phyloP scores from a whole-genome alignment of 257 asterid genomes.

The Penstemon barbatus region DNA sequence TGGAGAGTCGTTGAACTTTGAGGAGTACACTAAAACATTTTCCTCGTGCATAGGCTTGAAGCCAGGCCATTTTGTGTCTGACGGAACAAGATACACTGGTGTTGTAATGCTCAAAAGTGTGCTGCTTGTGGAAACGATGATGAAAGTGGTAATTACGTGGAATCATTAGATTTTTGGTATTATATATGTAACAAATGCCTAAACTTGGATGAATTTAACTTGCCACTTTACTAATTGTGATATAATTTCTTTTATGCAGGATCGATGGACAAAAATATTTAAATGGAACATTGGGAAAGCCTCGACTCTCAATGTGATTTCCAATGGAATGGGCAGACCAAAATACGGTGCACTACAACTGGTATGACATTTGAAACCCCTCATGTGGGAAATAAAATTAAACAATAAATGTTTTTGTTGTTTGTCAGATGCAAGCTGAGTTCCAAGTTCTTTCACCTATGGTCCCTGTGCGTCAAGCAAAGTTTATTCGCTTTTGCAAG shows the following conservation, averaged over 20 bases:
- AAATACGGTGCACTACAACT: conserved; percentile 50
- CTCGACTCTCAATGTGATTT: conserved; percentile 40
- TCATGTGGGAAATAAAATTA: no score
- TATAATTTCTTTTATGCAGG: conserved; percentile 32
- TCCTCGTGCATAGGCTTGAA: conserved; percentile 59
- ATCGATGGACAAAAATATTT: conserved; percentile 54
- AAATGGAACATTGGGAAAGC: conserved; percentile 52
- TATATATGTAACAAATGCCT: no score
- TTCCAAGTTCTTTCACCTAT: conserved; percentile 78
- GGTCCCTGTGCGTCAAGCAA: conserved; percentile 59
- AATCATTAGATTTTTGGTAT: no score
- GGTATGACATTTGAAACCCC: conserved; percentile 40
- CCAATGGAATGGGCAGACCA: conserved; percentile 37
- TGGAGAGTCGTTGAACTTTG: conserved; percentile 58
- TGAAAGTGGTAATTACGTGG: conserved; percentile 74
- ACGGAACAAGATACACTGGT: conserved; percentile 73
- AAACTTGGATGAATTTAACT: no score
- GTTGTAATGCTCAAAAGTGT: conserved; percentile 45
- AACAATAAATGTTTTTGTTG: not conserved
- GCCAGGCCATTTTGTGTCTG: conserved; percentile 53
- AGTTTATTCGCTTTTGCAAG: conserved; percentile 83
- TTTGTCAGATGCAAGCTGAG: conserved; percentile 73
- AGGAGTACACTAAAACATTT: conserved; percentile 62
- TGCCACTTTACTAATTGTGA: not conserved
- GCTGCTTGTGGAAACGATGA: conserved; percentile 55